phyloP scores from a whole-genome alignment of 164 flowering plant species.

The Vitis riparia region DNA sequence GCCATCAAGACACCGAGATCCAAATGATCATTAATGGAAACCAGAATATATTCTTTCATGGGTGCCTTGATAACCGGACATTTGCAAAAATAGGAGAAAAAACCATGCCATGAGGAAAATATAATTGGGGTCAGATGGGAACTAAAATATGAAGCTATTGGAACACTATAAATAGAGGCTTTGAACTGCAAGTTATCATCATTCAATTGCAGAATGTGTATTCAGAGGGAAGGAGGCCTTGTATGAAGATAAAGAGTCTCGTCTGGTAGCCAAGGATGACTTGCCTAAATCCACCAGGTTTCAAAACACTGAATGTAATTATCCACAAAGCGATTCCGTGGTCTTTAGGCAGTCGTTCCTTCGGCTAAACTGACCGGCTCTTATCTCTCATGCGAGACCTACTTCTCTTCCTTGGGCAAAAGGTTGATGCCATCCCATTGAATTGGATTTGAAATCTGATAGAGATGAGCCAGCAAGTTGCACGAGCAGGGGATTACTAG shows the following conservation, averaged over 20 bases:
- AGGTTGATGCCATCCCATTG: not conserved
- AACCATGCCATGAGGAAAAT: not conserved
- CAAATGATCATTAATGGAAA: not conserved
- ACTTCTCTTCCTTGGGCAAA: conserved; percentile 12
- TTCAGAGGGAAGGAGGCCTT: conserved; percentile 29
- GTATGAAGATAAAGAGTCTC: conserved; percentile 37
- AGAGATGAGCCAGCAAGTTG: too few relatives aligned
- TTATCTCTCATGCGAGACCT: conserved; percentile 34
- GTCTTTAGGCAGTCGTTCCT: conserved; percentile 18
- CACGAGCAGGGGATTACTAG: not conserved
- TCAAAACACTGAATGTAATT: too few relatives aligned
- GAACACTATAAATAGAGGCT: conserved; percentile 10
- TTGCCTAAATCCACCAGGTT: conserved; percentile 31
- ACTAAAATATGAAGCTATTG: conserved; percentile 6
- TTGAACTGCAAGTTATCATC: not conserved
- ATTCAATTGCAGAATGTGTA: not conserved
- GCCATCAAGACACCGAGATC: too few relatives aligned
- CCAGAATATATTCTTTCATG: not conserved
- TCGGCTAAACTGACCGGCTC: conserved; percentile 32
- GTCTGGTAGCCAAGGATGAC: conserved; percentile 51
- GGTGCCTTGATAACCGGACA: not conserved
- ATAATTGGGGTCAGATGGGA: too few relatives aligned
- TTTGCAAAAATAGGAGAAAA: not conserved
- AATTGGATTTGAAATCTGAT: not conserved
- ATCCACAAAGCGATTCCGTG: not conserved